Base-by-base conservation (phyloP, 139 green algal genomes). In the Asterochloris sp. region DNA sequence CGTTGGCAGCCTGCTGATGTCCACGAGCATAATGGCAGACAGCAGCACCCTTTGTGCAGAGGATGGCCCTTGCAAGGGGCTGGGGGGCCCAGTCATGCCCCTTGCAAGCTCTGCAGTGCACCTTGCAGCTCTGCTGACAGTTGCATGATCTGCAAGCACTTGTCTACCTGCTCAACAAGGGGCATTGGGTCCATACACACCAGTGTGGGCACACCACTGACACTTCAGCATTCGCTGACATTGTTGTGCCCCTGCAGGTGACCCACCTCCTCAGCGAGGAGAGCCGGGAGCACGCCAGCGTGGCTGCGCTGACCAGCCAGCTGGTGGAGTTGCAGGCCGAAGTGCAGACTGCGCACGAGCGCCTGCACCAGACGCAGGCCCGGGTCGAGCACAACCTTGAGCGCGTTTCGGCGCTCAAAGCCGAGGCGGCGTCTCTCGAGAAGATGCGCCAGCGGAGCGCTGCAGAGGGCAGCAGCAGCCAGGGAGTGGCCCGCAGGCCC, bases 341-440 rank as follows among this genome's bases (percentile, higher is more conserved):
- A 81, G 90, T 98, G 12, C 76, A 87, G 12, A 78, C 84, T 16
- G 93, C 91, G 9, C 81, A 89, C 66, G 62, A 90, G 69, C 86
- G 83, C 29, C 88, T 92, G 29, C 73, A 89, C 68, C 12, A 81
- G n/a, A 91, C 89, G n/a, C 73, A 86, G 47, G 77, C 78, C 2
- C 87, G 91, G 11, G 90, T 97, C 23, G 82, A 92, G 26, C 79
- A 91, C 63, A 96, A 96, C 85, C 73, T 97, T 27, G 69, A 87
- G 17, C 90, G 92, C 47, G 87, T 97, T 14, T 87, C 89, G n/a
- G 84, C 93, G 63, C 88, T 97, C 13, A 96, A 94, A 80, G 84
- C 88, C 60, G 92, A 95, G 67, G 90, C 91, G 62, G 86, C 87
- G 74, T 79, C 83, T 10, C 64, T 81, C n/a, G 62, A 81, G 62